These are phyloP conservation scores for Colletotrichum tropicale DNA, from an alignment of 2,329 filamentous ascomycete genomes.

Conservation along the genomic window DNA sequence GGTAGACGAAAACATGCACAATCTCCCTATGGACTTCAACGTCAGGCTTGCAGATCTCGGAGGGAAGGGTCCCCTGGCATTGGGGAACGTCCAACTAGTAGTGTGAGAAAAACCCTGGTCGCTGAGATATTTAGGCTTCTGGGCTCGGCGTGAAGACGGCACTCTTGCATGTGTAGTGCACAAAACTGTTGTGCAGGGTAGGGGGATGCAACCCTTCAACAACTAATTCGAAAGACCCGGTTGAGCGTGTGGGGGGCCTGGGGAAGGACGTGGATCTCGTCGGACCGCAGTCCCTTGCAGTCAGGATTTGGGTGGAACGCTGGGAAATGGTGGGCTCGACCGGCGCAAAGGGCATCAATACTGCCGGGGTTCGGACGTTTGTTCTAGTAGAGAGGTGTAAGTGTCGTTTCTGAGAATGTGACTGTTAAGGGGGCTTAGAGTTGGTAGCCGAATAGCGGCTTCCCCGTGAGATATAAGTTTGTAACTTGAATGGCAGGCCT, in stretches of 20 bases:
- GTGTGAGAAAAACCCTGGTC: background rate
- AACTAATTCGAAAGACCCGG: background rate
- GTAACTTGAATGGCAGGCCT: background rate
- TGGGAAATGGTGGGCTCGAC: background rate
- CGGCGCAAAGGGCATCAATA: background rate
- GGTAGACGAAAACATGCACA: background rate
- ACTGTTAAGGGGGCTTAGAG: background rate
- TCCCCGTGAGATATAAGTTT: background rate
- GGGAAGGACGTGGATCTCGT: constrained; percentile 26
- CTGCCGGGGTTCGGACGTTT: background rate
- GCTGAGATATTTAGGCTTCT: background rate
- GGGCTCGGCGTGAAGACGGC: constrained; percentile 27
- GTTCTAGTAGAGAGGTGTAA: background rate
- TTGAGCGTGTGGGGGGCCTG: constrained; percentile 3
- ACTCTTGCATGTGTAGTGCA: background rate
- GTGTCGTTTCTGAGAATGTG: background rate
- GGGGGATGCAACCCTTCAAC: constrained; percentile 8
- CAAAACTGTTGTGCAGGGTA: background rate
- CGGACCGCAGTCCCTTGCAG: constrained; percentile 41
- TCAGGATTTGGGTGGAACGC: constrained; percentile 23
- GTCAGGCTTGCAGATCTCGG: constrained; percentile 32
- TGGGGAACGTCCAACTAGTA: constrained; percentile 25
- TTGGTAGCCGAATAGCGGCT: background rate
- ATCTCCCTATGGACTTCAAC: constrained; percentile 30
- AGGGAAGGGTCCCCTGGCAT: constrained; percentile 27